A percentile compares a stretch with the other conserved stretches of the same genome.
These are phyloP conservation scores for Corymbia calophylla DNA, from an alignment of 441 rosid genomes.

Conservation along the genomic window DNA sequence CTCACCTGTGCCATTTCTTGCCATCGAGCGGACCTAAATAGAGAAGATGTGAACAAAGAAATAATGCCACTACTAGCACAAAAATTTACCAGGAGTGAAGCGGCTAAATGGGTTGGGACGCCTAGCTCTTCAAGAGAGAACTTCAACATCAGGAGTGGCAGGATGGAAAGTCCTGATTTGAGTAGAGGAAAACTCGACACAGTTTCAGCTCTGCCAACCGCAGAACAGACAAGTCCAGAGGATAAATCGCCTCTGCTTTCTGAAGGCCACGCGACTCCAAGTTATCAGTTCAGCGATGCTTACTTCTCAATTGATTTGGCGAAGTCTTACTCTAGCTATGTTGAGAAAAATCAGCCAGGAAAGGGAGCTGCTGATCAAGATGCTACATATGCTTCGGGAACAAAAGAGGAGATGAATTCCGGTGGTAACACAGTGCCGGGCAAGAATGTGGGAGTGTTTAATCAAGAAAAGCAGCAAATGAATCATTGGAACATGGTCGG, in stretches of 20 bases:
- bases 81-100: conserved; percentile 1
- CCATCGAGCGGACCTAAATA: conserved; percentile 2
- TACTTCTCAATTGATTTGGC: conserved; percentile 48
- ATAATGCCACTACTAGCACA: conserved; percentile 21
- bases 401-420: neutral
- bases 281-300: conserved; percentile 41
- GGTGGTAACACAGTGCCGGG: neutral
- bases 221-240: neutral
- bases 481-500: neutral
- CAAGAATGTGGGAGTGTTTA: neutral
- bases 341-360: neutral
- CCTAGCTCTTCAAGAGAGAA: conserved; percentile 8
- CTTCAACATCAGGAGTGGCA: neutral
- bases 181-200: neutral
- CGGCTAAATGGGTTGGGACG: conserved; percentile 14
- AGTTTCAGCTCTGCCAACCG: neutral
- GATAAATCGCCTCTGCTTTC: conserved; percentile 13
- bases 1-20: conserved; percentile 29
- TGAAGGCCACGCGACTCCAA: conserved; percentile 22
- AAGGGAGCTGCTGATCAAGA: neutral
- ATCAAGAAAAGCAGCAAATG: neutral
- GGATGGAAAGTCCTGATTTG: neutral
- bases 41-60: conserved; percentile 15
- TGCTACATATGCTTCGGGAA: neutral
- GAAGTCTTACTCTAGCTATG: conserved; percentile 19